Evolutionary conservation across 306 rosid genomes (phyloP).

Genomic region (Albizia julibrissin): DNA sequence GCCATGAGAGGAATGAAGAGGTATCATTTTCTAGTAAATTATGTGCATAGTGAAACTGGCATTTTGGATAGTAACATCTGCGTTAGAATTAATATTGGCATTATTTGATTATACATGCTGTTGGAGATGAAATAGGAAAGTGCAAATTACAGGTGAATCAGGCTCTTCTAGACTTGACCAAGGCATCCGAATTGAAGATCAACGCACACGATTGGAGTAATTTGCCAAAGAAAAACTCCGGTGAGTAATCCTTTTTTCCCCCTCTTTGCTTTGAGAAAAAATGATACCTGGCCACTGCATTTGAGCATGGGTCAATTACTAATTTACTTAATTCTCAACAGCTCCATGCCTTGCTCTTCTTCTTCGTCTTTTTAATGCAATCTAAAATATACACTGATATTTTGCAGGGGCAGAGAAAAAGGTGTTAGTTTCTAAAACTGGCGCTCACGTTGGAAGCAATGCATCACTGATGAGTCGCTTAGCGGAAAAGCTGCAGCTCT

Average conservation of each 20-base stretch:
- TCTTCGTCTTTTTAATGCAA: conserved; percentile 6
- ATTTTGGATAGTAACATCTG: background rate
- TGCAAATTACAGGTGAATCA: conserved; percentile 72
- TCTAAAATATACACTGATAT: background rate
- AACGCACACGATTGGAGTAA: conserved; percentile 83
- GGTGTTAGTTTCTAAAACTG: conserved; percentile 37
- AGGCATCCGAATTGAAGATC: conserved; percentile 63
- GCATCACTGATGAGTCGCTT: conserved; percentile 35
- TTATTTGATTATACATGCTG: conserved; percentile 4
- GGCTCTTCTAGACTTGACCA: conserved; percentile 74
- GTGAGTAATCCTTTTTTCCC: conserved; percentile 42
- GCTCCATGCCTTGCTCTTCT: background rate
- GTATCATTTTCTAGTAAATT: conserved; percentile 41
- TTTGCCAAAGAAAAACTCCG: conserved; percentile 51
- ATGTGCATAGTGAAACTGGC: conserved; percentile 11
- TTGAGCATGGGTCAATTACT: background rate
- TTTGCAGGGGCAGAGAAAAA: conserved; percentile 66
- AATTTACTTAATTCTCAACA: conserved; percentile 10
- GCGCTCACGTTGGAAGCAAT: conserved; percentile 47
- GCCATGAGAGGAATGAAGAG: conserved; percentile 92
- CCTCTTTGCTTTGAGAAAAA: background rate
- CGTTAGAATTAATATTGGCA: background rate
- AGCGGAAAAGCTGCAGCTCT: conserved; percentile 50
- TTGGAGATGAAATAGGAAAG: conserved; percentile 25
- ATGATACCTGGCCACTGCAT: conserved; percentile 1